These are phyloP conservation scores for Eucalyptus decipiens DNA, from an alignment of 345 rosid species.

Conservation along the genomic window DNA sequence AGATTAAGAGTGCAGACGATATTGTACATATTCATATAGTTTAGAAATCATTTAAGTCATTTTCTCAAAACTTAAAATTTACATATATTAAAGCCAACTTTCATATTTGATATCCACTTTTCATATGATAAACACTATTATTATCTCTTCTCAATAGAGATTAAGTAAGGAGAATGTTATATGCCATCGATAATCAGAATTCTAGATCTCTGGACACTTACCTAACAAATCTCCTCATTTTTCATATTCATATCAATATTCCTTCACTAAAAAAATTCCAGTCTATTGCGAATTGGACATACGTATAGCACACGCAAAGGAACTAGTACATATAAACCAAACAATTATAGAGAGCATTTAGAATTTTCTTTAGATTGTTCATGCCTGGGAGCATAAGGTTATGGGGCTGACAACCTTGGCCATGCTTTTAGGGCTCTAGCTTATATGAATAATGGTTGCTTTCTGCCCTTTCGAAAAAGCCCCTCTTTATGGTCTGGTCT, in stretches of 20 bases:
- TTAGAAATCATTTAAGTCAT: background rate
- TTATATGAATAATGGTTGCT: background rate
- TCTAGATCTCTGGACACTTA: background rate
- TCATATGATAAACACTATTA: background rate
- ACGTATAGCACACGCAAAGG: background rate
- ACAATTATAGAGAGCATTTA: background rate
- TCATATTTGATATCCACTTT: background rate
- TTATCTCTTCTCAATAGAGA: background rate
- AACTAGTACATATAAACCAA: background rate
- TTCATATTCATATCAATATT: background rate
- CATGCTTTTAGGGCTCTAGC: background rate
- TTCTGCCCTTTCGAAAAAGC: background rate
- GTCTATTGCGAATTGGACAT: background rate
- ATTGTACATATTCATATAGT: no score
- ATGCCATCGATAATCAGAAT: background rate
- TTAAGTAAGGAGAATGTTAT: background rate
- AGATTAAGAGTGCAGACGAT: rapidly evolving
- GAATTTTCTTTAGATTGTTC: background rate
- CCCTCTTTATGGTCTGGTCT: background rate
- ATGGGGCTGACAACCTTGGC: background rate
- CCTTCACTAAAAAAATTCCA: background rate
- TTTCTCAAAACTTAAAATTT: background rate
- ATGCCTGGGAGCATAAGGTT: background rate
- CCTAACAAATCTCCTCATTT: background rate
- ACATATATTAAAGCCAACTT: background rate